Percentiles rank a stretch among this genome's conserved stretches.
Evolutionary conservation across 2,329 filamentous ascomycete species (phyloP).

Genomic region (Cordyceps farinosa): DNA sequence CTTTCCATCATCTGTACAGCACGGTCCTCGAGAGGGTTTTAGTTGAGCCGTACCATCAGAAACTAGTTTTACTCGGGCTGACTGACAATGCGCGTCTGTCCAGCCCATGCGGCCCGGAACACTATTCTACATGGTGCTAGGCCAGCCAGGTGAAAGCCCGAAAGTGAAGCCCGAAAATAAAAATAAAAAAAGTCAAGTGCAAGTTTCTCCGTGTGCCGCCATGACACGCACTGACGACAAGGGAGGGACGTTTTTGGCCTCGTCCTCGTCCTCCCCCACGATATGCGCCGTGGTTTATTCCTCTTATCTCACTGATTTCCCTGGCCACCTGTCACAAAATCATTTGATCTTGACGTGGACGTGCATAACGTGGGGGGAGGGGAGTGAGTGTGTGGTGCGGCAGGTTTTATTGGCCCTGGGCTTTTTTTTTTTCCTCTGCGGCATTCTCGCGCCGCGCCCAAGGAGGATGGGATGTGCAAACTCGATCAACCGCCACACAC

Average conservation of each 20-base stretch:
- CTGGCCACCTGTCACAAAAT: neutral
- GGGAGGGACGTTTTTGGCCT: neutral
- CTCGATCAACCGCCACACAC: neutral
- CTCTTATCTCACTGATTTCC: neutral
- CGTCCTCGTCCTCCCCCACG: neutral
- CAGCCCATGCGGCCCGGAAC: neutral
- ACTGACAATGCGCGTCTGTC: neutral
- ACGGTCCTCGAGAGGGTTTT: no score
- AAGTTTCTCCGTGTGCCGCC: neutral
- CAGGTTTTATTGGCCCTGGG: neutral
- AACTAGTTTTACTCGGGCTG: no score
- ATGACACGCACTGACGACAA: neutral
- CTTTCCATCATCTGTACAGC: no score
- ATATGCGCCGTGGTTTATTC: neutral
- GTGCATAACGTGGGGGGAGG: neutral
- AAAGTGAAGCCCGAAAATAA: neutral
- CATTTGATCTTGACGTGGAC: conserved; percentile 2
- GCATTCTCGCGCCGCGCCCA: neutral
- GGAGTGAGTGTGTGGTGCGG: neutral
- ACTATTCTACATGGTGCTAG: no score
- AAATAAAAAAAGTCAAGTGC: neutral
- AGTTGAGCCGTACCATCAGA: no score
- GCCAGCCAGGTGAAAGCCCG: neutral
- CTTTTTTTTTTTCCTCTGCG: neutral
- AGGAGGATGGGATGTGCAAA: neutral